Evolutionary conservation across 192 early-diverging fungal genomes (phyloP).

Genomic region (Podila epigama): DNA sequence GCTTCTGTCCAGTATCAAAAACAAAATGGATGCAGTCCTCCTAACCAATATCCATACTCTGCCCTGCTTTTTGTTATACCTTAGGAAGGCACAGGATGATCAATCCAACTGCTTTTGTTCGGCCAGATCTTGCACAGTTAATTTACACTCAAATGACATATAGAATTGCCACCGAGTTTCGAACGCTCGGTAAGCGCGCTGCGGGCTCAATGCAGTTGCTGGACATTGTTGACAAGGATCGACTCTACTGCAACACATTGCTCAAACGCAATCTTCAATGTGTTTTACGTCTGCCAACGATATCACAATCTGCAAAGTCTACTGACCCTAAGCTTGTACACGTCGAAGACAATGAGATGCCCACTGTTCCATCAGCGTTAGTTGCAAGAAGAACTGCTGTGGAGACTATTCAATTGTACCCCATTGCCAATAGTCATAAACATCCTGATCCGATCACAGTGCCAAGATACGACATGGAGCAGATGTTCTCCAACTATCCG

Average conservation of each 20-base stretch:
- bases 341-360: background rate
- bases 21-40: no score
- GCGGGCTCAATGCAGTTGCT: background rate
- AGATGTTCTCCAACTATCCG: slow-evolving; percentile 19
- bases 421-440: background rate
- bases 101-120: slow-evolving; percentile 16
- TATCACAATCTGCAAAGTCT: background rate
- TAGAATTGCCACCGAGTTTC: slow-evolving; percentile 6
- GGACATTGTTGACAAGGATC: background rate
- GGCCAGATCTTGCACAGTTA: slow-evolving; percentile 17
- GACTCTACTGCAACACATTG: background rate
- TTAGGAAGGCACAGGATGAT: slow-evolving; percentile 37
- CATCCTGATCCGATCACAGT: background rate
- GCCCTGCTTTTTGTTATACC: no score
- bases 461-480: slow-evolving; percentile 20
- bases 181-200: background rate
- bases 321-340: no score
- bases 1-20: no score
- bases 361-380: background rate
- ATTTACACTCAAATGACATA: slow-evolving; percentile 38
- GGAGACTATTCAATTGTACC: background rate
- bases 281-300: slow-evolving; percentile 8
- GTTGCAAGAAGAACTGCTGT: background rate
- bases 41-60: no score
- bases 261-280: slow-evolving; percentile 2